Percentiles rank a stretch among this genome's conserved stretches.
Evolutionary conservation across 768 basidiomycete species (phyloP).

Genomic region (Russula sp.): DNA sequence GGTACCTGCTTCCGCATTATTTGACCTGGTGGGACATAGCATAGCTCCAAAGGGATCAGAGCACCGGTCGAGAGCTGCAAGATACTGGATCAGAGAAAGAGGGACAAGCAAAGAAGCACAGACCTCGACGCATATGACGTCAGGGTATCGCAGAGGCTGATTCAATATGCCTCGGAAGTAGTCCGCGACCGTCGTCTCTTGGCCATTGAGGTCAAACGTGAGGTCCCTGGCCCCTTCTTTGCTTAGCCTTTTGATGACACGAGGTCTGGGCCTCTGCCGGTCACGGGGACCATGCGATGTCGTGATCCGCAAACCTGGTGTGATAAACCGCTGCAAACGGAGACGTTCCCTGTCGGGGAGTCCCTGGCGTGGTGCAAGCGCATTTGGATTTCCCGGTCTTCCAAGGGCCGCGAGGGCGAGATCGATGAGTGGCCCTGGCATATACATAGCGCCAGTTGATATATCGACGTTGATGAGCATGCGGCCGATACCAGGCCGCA

Average conservation of each 20-base stretch:
- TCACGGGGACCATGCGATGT: constrained; percentile 37
- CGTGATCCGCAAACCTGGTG: constrained; percentile 47
- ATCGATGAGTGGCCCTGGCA: constrained; percentile 54
- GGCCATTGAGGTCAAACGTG: constrained; percentile 58
- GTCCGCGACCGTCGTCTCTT: constrained; percentile 52
- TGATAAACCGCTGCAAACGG: constrained; percentile 53
- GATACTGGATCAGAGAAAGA: neutral
- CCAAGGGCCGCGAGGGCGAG: constrained; percentile 58
- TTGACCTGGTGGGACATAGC: constrained; percentile 60
- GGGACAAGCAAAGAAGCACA: constrained; percentile 27
- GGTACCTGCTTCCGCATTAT: constrained; percentile 72
- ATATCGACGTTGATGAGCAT: constrained; percentile 78
- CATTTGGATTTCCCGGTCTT: constrained; percentile 34
- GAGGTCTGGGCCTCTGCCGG: constrained; percentile 37
- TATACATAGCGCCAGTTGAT: constrained; percentile 73
- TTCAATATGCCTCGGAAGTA: constrained; percentile 59
- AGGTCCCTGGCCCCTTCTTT: constrained; percentile 50
- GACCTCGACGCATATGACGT: constrained; percentile 68
- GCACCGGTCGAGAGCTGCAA: constrained; percentile 59
- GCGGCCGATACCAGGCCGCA: constrained; percentile 60
- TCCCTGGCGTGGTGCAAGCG: constrained; percentile 41
- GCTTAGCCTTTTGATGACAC: constrained; percentile 62
- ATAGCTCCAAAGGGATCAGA: constrained; percentile 64
- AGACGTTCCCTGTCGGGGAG: constrained; percentile 54
- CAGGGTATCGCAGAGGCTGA: constrained; percentile 54